phyloP scores from a whole-genome alignment of 345 rosid genomes.

The Draba incana region DNA sequence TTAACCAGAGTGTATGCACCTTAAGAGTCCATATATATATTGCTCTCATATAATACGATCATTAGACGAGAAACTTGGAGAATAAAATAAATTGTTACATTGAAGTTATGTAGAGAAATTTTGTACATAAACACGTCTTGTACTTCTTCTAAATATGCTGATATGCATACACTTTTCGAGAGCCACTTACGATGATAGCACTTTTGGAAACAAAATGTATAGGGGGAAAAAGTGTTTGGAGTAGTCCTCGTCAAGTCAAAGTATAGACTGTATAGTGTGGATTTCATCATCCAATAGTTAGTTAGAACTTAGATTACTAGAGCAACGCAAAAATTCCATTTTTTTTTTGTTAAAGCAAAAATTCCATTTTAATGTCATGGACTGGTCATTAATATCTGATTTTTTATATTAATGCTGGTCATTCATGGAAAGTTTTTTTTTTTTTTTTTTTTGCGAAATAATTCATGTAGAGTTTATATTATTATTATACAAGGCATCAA shows the following conservation, averaged over 20 bases:
- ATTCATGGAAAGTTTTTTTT: neutral
- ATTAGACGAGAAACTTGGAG: too few species aligned
- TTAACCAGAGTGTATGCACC: neutral
- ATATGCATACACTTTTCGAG: too few species aligned
- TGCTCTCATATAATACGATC: too few species aligned
- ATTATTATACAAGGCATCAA: neutral
- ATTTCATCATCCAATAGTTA: neutral
- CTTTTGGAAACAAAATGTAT: too few species aligned
- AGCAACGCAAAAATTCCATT: neutral
- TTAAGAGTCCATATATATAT: neutral
- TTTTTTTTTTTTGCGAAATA: too few species aligned
- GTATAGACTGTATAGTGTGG: neutral
- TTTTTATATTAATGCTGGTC: neutral
- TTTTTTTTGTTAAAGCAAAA: too few species aligned
- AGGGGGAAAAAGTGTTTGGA: neutral
- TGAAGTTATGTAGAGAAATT: too few species aligned
- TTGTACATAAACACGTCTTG: too few species aligned
- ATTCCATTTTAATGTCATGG: neutral
- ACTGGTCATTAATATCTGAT: neutral
- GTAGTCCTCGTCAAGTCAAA: neutral
- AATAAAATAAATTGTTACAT: too few species aligned
- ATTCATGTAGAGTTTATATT: neutral
- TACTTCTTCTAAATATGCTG: too few species aligned
- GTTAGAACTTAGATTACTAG: neutral
- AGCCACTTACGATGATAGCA: too few species aligned